Percentiles rank a stretch among this genome's conserved stretches.
Conservation (phyloP, 495 filamentous ascomycete genomes). For the Aspergillus bertholletiae region DNA sequence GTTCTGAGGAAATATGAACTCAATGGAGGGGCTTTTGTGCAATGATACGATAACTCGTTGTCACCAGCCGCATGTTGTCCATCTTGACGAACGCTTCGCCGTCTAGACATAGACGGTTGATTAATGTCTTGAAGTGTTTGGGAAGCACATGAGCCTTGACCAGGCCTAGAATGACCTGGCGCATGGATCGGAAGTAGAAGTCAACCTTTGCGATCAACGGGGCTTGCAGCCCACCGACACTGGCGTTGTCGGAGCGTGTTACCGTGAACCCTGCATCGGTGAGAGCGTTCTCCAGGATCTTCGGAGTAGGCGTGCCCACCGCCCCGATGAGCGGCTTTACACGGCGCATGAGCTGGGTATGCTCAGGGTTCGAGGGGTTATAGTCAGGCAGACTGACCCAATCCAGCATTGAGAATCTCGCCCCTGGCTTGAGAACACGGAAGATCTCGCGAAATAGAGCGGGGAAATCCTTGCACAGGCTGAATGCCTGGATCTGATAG, state of each 20-base stretch:
- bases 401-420: conserved; percentile 54
- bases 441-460: conserved; percentile 52
- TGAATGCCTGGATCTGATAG: conserved; percentile 63
- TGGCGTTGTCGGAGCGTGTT: conserved; percentile 53
- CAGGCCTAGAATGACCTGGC: conserved; percentile 49
- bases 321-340: conserved; percentile 63
- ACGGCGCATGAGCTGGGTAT: conserved; percentile 54
- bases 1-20: background rate
- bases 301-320: conserved; percentile 58
- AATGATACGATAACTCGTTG: conserved; percentile 60
- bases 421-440: conserved; percentile 56
- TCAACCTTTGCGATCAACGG: conserved; percentile 60
- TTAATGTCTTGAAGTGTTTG: conserved; percentile 58
- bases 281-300: conserved; percentile 48
- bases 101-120: conserved; percentile 59
- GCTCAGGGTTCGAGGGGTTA: conserved; percentile 49
- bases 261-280: conserved; percentile 52
- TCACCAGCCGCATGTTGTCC: conserved; percentile 56
- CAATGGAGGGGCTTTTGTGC: conserved; percentile 50
- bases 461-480: conserved; percentile 54
- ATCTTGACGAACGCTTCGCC: conserved; percentile 61
- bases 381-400: conserved; percentile 58
- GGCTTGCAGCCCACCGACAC: conserved; percentile 54
- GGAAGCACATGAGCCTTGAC: conserved; percentile 52
- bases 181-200: conserved; percentile 55